Base-by-base conservation (phyloP, 1,284 basidiomycete species). In the Phellopilus nigrolimitatus region DNA sequence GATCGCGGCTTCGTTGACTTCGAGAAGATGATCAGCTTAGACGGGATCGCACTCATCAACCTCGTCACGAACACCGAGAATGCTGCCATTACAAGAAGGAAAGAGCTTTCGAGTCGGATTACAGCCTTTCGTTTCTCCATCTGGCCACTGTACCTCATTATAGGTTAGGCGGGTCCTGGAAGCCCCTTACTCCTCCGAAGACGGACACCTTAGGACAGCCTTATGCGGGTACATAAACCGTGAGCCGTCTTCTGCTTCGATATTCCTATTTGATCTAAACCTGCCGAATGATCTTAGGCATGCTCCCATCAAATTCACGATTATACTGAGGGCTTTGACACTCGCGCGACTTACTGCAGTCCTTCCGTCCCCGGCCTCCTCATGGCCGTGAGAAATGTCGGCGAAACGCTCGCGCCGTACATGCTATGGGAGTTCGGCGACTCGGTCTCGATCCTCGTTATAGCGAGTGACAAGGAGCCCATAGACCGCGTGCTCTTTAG, bases 311-410 rank as follows among this genome's bases (percentile, higher is more conserved):
- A 99, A 57, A 75, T 99, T 8, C 97, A 99, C 65, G 94, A 95
- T 2, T 97, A 95, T 69, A 98, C 95, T 0, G 95, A 97, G 62
- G 84, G 97, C 13, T 75, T 74, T 19, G 95, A 99, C 63, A 83
- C 92, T 3, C 78, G 89, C 43, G 89, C 94, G 1, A 97, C 94
- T 0, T 97, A 89, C 67, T 93, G 89, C 62, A 94, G 84, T 42
- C 95, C 95, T 0, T 88, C 92, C 0, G 85, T 95, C 2, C 84
- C 92, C 2, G 97, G 95, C 5, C 75, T 99, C 12, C 82, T 99
- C 71, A 89, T 99, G 77, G 97, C 88, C 1, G 93, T 98, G 36
- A 97, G 95, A n/a, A 99, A 93, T 61, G 94, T 99, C 6, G 95
- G 97, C 25, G 85, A 92, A 58, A 68, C 73, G 4, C 80, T 99